Evolutionary conservation across 352 stramenopile species (phyloP).

Genomic region (Phytophthora citricola): DNA sequence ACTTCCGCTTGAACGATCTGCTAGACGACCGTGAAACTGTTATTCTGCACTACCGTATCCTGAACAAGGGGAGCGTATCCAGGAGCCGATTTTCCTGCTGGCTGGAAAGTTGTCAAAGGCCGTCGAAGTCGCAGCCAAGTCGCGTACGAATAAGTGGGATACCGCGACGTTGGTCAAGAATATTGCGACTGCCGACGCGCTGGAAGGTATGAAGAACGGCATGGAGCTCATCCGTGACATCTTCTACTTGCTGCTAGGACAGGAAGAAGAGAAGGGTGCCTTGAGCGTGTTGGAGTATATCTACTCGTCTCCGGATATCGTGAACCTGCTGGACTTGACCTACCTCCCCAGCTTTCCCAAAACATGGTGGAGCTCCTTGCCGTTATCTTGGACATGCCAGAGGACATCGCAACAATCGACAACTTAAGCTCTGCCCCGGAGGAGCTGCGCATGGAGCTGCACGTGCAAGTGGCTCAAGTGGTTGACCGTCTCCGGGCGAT

Average conservation of each 20-base stretch:
- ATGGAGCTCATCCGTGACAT: slow-evolving; percentile 69
- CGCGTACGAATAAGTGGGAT: slow-evolving; percentile 55
- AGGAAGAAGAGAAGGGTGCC: slow-evolving; percentile 52
- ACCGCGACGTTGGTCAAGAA: slow-evolving; percentile 61
- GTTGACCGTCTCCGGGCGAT: slow-evolving; percentile 59
- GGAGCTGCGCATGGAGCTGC: slow-evolving; percentile 64
- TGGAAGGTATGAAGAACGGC: slow-evolving; percentile 67
- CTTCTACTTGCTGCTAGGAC: slow-evolving; percentile 72
- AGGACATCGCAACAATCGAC: slow-evolving; percentile 69
- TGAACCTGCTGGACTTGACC: slow-evolving; percentile 64
- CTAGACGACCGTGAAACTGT: slow-evolving; percentile 86
- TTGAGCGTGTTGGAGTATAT: slow-evolving; percentile 72
- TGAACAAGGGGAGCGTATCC: slow-evolving; percentile 68
- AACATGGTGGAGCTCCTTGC: slow-evolving; percentile 80
- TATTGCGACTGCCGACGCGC: slow-evolving; percentile 62
- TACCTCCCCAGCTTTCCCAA: slow-evolving; percentile 63
- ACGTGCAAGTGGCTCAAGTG: slow-evolving; percentile 72
- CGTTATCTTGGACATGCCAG: slow-evolving; percentile 81
- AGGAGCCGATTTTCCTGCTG: slow-evolving; percentile 85
- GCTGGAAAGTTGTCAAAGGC: slow-evolving; percentile 77
- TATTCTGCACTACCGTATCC: slow-evolving; percentile 85
- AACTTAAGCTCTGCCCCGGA: slow-evolving; percentile 40
- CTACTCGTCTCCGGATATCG: slow-evolving; percentile 62
- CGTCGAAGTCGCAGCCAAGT: slow-evolving; percentile 62
- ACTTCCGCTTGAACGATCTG: slow-evolving; percentile 85